Base-by-base conservation (phyloP, 345 rosid genomes). In the Eucalyptus sideroxylon region DNA sequence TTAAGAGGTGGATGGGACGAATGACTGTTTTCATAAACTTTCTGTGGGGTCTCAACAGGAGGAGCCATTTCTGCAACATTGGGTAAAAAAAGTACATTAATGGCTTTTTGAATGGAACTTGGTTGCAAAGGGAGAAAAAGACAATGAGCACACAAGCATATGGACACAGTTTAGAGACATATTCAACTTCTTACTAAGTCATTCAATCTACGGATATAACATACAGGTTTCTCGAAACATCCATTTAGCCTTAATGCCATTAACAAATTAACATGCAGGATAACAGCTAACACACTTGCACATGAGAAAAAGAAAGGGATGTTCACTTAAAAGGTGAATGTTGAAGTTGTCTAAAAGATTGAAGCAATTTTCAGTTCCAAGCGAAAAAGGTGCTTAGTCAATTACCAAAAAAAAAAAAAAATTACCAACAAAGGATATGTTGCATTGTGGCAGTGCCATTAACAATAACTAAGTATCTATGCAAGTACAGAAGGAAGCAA, bases 1-100 rank as follows among this genome's bases (percentile, higher is more conserved):
- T 94, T 94, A 40, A 94, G 90, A 81, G 92, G 92, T 42, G 92
- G 87, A 89, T 91, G 92, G 17, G 90, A 4, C 87, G 88, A n/a
- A 69, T 59, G 92, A 69, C 34, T 23, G 65, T 34, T 86, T 47
- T 89, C 81, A 86, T 69, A 53, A 80, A 88, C 27, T 86, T 87
- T 80, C 45, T 88, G 44, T 26, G 87, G 69, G 30, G 89, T 87
- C 86, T 91, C 92, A 42, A 60, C 65, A 42, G 90, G 89, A 69
- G 90, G 92, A 89, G 89, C 89, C 92, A 91, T 91, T 56, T 42
- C 90, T 90, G 89, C 50, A 37, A 86, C 27, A 31, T 8, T 56
- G 19, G 86, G 34, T 65, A 12, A 50, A n/a, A 77, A 65, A 40
- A 40, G 5, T 19, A 67, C 42, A 17, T 23, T 40, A 86, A 50